These are phyloP conservation scores for Xylariaceae sp. DNA, from an alignment of 2,329 filamentous ascomycete species.

Conservation along the genomic window DNA sequence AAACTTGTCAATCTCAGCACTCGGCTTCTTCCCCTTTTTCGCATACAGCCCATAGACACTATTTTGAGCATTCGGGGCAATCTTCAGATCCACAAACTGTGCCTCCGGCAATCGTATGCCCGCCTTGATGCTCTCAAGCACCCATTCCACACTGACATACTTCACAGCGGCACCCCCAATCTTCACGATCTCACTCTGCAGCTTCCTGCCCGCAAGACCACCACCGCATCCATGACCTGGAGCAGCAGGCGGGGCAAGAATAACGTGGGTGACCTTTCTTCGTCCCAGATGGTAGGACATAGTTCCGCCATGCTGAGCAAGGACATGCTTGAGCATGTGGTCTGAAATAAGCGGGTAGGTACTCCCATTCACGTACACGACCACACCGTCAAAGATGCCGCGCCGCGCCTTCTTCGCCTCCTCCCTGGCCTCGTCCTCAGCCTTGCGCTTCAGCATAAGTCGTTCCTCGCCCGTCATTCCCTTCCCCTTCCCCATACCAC, in stretches of 20 bases:
- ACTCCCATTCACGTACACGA: conserved; percentile 82
- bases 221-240: conserved; percentile 41
- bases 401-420: conserved; percentile 33
- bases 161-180: conserved; percentile 65
- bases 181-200: conserved; percentile 71
- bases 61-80: conserved; percentile 57
- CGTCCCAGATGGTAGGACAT: conserved; percentile 67
- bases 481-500: neutral
- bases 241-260: conserved; percentile 58
- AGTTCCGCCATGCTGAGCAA: conserved; percentile 67
- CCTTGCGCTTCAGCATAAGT: conserved; percentile 24
- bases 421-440: conserved; percentile 28
- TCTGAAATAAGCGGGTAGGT: conserved; percentile 78
- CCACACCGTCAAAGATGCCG: conserved; percentile 63
- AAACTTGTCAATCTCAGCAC: neutral
- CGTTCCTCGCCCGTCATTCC: neutral
- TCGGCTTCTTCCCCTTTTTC: conserved; percentile 21
- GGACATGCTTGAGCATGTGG: conserved; percentile 74
- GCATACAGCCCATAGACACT: conserved; percentile 55
- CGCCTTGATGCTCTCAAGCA: conserved; percentile 74
- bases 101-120: conserved; percentile 71
- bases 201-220: conserved; percentile 69
- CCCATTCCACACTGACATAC: conserved; percentile 79
- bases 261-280: conserved; percentile 76
- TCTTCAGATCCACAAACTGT: conserved; percentile 59